phyloP scores from a whole-genome alignment of 768 basidiomycete genomes.

The Tephrocybe sp. region DNA sequence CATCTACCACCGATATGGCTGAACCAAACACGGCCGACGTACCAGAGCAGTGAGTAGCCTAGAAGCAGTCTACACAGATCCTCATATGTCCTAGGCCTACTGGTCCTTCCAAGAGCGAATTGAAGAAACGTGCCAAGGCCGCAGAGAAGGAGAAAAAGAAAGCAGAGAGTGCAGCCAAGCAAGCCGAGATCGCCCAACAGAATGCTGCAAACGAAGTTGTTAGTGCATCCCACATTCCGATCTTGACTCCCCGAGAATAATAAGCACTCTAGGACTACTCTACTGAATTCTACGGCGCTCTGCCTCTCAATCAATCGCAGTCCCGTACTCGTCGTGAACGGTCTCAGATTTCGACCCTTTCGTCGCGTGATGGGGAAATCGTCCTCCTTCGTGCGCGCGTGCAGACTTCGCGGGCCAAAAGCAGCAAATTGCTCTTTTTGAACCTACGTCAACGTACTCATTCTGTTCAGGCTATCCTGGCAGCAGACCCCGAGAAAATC shows the following conservation, averaged over 20 bases:
- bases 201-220: slow-evolving; percentile 68
- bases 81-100: slow-evolving; percentile 20
- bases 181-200: slow-evolving; percentile 70
- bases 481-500: slow-evolving; percentile 69
- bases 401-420: slow-evolving; percentile 89
- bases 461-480: slow-evolving; percentile 84
- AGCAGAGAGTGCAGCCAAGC: slow-evolving; percentile 81
- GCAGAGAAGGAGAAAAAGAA: slow-evolving; percentile 89
- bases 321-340: slow-evolving; percentile 63
- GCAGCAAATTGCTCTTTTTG: slow-evolving; percentile 94
- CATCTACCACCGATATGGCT: slow-evolving; percentile 15
- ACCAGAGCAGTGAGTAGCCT: slow-evolving; percentile 12
- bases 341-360: slow-evolving; percentile 65
- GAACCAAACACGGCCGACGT: slow-evolving; percentile 2
- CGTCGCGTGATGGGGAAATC: slow-evolving; percentile 65
- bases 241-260: neutral
- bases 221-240: slow-evolving; percentile 18
- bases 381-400: slow-evolving; percentile 88
- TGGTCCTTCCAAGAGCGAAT: slow-evolving; percentile 81
- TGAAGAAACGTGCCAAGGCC: slow-evolving; percentile 91
- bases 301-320: slow-evolving; percentile 92
- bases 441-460: slow-evolving; percentile 86
- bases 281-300: slow-evolving; percentile 76
- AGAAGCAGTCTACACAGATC: neutral
- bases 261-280: slow-evolving; percentile 64